A percentile compares a stretch with the other conserved stretches of the same genome.
Evolutionary conservation across 1,139 yeast genomes (phyloP).

Genomic region (Hyphopichia burtonii): DNA sequence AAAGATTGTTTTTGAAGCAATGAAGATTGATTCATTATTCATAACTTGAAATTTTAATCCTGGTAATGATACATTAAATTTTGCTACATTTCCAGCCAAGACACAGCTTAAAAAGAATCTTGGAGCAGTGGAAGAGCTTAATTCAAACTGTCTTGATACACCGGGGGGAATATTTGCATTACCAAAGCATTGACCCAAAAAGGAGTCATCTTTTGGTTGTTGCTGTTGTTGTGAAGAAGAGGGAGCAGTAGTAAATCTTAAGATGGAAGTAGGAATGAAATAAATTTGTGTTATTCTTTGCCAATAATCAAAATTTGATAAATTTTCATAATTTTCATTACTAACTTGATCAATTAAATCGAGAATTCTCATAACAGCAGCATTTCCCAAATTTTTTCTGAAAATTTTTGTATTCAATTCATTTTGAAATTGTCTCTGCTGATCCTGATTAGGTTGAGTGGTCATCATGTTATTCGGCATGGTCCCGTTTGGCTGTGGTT

Average conservation of each 20-base stretch:
- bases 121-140: slow-evolving; percentile 66
- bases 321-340: slow-evolving; percentile 30
- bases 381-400: slow-evolving; percentile 44
- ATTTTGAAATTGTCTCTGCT: slow-evolving; percentile 26
- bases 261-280: slow-evolving; percentile 32
- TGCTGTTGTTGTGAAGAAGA: neutral
- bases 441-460: slow-evolving; percentile 1
- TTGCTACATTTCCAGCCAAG: slow-evolving; percentile 48
- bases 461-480: no score
- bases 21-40: slow-evolving; percentile 62
- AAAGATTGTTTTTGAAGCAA: slow-evolving; percentile 57
- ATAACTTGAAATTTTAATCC: slow-evolving; percentile 66
- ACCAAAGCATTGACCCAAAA: neutral
- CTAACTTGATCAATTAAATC: slow-evolving; percentile 38
- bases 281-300: slow-evolving; percentile 33
- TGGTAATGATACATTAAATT: slow-evolving; percentile 59
- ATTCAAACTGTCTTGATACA: slow-evolving; percentile 50
- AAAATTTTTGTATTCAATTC: slow-evolving; percentile 37
- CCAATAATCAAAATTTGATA: slow-evolving; percentile 39
- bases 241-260: slow-evolving; percentile 26
- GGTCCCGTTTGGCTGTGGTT: slow-evolving; percentile 1
- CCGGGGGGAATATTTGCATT: neutral
- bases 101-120: slow-evolving; percentile 57
- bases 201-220: neutral
- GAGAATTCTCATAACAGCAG: slow-evolving; percentile 41